Evolutionary conservation across 768 basidiomycete species (phyloP).

Genomic region (Hypholoma sublateritium): DNA sequence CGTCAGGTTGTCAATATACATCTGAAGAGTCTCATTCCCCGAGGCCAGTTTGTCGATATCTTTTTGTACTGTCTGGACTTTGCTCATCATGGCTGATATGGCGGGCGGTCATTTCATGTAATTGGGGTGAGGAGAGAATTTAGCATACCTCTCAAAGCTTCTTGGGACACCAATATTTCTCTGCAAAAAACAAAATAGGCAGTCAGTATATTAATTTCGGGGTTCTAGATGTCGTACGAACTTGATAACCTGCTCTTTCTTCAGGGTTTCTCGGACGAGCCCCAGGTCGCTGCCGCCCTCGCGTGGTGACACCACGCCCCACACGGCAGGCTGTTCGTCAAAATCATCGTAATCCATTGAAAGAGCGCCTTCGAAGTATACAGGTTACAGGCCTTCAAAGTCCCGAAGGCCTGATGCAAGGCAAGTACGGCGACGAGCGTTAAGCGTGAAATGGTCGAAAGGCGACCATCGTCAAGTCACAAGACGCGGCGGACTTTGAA

Average conservation of each 20-base stretch:
- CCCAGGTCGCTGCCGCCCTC: conserved; percentile 50
- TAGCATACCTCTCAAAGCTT: conserved; percentile 68
- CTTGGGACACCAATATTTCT: conserved; percentile 73
- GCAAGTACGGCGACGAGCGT: background rate
- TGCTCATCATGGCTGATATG: conserved; percentile 57
- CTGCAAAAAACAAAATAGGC: conserved; percentile 33
- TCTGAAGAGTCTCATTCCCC: conserved; percentile 80
- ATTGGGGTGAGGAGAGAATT: background rate
- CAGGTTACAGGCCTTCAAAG: too few species aligned
- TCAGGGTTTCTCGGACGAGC: conserved; percentile 67
- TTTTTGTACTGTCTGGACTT: conserved; percentile 67
- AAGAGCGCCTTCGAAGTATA: too few species aligned
- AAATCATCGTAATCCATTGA: conserved; percentile 41
- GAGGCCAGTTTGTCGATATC: conserved; percentile 82
- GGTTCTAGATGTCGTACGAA: conserved; percentile 31
- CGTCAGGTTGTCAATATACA: conserved; percentile 89
- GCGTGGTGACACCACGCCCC: conserved; percentile 47
- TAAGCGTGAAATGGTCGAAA: background rate
- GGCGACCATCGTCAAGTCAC: conserved; percentile 4
- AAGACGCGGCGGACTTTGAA: conserved; percentile 30
- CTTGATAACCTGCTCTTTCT: conserved; percentile 79
- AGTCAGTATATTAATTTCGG: background rate
- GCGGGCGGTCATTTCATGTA: background rate
- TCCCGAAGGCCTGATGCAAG: background rate
- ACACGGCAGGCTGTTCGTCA: conserved; percentile 37